Conservation (phyloP, 192 early-diverging fungal genomes). For the Umbelopsis sp. region DNA sequence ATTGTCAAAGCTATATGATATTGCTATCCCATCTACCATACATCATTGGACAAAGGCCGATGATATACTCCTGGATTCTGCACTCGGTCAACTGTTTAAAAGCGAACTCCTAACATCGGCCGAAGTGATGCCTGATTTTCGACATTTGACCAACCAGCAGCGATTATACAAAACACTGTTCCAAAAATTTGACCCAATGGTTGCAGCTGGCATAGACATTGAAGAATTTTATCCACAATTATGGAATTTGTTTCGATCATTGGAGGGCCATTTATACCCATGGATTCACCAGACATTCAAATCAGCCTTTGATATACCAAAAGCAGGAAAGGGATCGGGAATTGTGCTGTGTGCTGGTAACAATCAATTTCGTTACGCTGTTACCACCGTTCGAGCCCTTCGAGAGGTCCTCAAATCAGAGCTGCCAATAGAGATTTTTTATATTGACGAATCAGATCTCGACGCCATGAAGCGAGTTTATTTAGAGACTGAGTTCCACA, state of each 20-base stretch:
- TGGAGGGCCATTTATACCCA: conserved; percentile 44
- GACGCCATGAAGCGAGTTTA: conserved; percentile 28
- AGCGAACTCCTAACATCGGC: conserved; percentile 28
- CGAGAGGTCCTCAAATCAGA: conserved; percentile 44
- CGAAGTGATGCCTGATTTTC: conserved; percentile 41
- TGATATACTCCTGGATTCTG: conserved; percentile 35
- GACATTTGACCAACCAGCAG: conserved; percentile 38
- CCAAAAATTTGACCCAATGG: conserved; percentile 47
- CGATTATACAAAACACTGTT: conserved; percentile 47
- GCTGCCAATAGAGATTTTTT: conserved; percentile 65
- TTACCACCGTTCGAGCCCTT: conserved; percentile 43
- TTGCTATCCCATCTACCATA: conserved; percentile 45
- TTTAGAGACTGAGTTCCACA: conserved; percentile 31
- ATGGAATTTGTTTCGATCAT: conserved; percentile 35
- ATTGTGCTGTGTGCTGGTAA: conserved; percentile 57
- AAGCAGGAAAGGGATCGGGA: conserved; percentile 34
- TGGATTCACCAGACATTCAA: conserved; percentile 41
- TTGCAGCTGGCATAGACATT: conserved; percentile 27
- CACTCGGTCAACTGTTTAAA: conserved; percentile 37
- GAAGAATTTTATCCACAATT: not conserved
- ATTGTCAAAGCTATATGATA: conserved; percentile 38
- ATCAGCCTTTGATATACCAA: conserved; percentile 42
- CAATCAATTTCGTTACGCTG: conserved; percentile 45
- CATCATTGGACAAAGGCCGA: conserved; percentile 46
- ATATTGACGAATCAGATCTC: conserved; percentile 50